Evolutionary conservation across 2,329 filamentous ascomycete species (phyloP), one percentile per base, ranked within the genome.

Genomic region (Colletotrichum tanaceti): DNA sequence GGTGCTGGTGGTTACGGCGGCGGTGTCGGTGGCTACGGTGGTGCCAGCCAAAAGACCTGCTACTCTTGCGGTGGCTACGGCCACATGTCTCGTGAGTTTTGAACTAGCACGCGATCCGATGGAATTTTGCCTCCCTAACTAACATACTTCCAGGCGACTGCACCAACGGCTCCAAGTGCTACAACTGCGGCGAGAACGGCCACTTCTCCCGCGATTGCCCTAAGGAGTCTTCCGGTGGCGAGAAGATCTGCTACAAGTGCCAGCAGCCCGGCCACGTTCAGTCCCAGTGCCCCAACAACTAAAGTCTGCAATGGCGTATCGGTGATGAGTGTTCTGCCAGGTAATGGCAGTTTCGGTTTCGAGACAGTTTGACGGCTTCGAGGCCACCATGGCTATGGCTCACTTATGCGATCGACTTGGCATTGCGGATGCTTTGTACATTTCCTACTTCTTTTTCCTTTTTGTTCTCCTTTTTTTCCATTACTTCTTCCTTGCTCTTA

Each of bases 171-270:
- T 95, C 97, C 87, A 98, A 98, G 88, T 99, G 96, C 91, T 99
- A 98, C 90, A 98, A 98, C 90, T 98, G 96, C 75, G 89, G 89
- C 78, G 94, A 98, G 86, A 92, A 95, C 75, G 95, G 96, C 71
- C 95, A 98, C 83, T 90, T 98, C 81, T 97, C 93, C 73, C 92
- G 95, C 73, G 96, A 99, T 83, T 99, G 96, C 88, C 92, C 94
- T 76, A 94, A 95, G 80, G 95, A 97, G 84, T 92, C 93, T 69
- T 89, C 90, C 75, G 88, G 89, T 74, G 89, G 90, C 78, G 95
- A 98, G 88, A 95, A 97, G 81, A 94, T 97, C 80, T 99, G 96
- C 91, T 99, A 99, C 89, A 97, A 97, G 87, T 98, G 89, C 87
- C 88, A 90, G 83, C 87, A 90, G 82, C 79, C 86, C 74, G 94